Evolutionary conservation across 805 yeast genomes (phyloP), one percentile per base, ranked within the genome.

Genomic region (Kodamaea jinghongensis): DNA sequence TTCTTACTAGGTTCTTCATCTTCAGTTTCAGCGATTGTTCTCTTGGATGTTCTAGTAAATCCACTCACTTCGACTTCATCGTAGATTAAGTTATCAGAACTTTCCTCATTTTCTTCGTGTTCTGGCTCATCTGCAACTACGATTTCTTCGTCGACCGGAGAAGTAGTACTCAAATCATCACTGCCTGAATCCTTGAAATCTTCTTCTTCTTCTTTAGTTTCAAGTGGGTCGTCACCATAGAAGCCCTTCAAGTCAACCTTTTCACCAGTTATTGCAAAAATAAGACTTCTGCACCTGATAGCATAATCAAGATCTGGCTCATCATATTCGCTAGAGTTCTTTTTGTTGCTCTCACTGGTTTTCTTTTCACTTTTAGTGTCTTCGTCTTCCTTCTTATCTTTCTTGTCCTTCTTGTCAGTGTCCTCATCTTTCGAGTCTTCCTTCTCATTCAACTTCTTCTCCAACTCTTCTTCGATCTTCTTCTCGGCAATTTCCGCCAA

Each of bases 401-500:
- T 45, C 28, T 43, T 31, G 34, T 52, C 50, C 6, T 51, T 54
- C 26, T 47, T 44, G 31, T 43, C 49, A 1, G 37, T 41, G 26
- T 48, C 53, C n/a, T 54, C 36, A 23, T 46, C 38, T 15, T 51
- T 46, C 14, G 44, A 41, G 26, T 38, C 41, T 13, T 51, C 48
- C 34, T 52, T 50, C 9, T 51, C 56, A 28, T 49, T 43, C 36
- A 53, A 39, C 40, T 50, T 57, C 27, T 58, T 58, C 31, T 61
- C 56, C 27, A 65, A 43, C 43, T 65, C 65, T 33, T 59, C 58
- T 42, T 71, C 65, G 22, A 73, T 54, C 41, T 62, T 61, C 29
- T 52, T 63, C 38, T 70, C 73, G 8, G 71, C 71, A 28, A 65
- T 66, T 31, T 55, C 59, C 32, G 73, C 73, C 34, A 65, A 53